Evolutionary conservation across 148 eudicot species (phyloP).

Genomic region (Arbutus unedo): DNA sequence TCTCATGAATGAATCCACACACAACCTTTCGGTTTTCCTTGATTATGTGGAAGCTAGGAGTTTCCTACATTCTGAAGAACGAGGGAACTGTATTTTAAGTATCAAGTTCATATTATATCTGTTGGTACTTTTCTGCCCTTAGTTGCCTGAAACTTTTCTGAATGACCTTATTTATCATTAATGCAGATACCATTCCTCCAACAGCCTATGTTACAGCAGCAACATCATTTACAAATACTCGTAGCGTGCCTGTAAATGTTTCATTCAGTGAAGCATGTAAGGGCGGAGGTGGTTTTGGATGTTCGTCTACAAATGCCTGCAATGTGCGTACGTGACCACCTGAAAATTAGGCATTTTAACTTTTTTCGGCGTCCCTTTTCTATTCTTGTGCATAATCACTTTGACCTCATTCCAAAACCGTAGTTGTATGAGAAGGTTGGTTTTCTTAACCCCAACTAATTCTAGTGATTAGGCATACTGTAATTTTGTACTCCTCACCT

Average conservation of each 20-base stretch:
- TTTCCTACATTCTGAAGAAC: background rate
- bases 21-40: background rate
- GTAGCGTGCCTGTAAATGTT: constrained; percentile 55
- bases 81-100: constrained; percentile 3
- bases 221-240: constrained; percentile 57
- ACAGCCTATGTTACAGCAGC: constrained; percentile 69
- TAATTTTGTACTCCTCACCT: background rate
- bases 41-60: background rate
- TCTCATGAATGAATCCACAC: background rate
- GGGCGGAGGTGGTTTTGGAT: constrained; percentile 75
- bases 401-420: background rate
- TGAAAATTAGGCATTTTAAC: background rate
- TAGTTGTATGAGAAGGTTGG: constrained; percentile 5
- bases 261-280: constrained; percentile 80
- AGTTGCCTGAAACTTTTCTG: background rate
- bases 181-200: constrained; percentile 79
- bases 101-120: background rate
- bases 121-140: background rate
- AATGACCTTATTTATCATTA: constrained; percentile 2
- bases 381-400: background rate
- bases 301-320: constrained; percentile 70
- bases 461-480: background rate
- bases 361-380: background rate
- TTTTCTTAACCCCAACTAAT: background rate
- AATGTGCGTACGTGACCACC: constrained; percentile 67